Evolutionary conservation across 2,329 filamentous ascomycete species (phyloP), one percentile per base, ranked within the genome.

Genomic region (Hymenoscyphus infarciens): DNA sequence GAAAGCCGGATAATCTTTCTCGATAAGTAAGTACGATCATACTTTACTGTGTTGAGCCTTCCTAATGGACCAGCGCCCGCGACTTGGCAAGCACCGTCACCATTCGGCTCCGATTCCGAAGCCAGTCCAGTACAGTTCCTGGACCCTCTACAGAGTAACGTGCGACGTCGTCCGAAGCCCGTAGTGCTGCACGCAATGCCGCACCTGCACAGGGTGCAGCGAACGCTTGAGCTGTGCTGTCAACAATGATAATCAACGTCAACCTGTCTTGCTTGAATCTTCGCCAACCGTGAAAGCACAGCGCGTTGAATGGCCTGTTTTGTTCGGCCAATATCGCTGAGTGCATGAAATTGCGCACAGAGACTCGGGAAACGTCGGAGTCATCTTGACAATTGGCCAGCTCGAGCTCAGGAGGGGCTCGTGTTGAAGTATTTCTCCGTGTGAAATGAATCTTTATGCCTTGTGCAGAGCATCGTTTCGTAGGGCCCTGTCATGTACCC

Each of bases 391-490:
- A 55, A 61, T 29, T 57, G 27, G 52, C 25, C 63, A 64, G 53
- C 63, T 45, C 45, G 45, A 63, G 60, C 57, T 56, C 45, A 52
- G 16, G 33, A 53, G 55, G 60, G 68, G 65, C 64, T 67, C 66
- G 66, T 70, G 66, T 66, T 52, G 57, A 63, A 63, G 39, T 66
- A 67, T 66, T 70, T 70, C 66, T 71, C 70, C 69, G 67, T 53
- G 56, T 64, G 60, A 69, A 70, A 69, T 68, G 69, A 71, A 65
- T 57, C 49, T 56, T 61, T 63, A 68, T 69, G 68, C 67, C 64
- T 67, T 67, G 63, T 31, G 35, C 13, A 38, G 35, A 16, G 35
- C 35, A 38, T 38, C 35, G 35, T 38, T 38, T 38, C 35, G 35
- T 16, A 38, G 35, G 45, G n/a, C 19, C 53, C 25, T 55, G 13